Percentiles rank a stretch among this genome's conserved stretches.
phyloP scores from a whole-genome alignment of 164 flowering plant species.

The Aristolochia contorta region DNA sequence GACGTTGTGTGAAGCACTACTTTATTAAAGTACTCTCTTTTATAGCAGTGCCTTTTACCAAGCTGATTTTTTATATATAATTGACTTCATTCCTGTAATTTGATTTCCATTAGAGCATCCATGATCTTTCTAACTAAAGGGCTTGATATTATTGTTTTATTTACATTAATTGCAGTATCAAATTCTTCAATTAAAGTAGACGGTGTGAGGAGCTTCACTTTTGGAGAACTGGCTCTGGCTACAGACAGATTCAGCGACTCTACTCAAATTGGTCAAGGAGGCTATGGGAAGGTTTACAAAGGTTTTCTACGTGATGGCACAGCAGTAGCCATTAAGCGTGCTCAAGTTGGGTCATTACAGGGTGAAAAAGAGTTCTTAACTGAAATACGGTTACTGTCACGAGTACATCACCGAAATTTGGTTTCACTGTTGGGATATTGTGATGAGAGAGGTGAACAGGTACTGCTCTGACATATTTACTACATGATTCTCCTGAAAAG shows the following conservation, averaged over 20 bases:
- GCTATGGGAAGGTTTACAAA: conserved; percentile 66
- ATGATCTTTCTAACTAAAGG: not conserved
- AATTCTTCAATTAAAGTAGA: conserved; percentile 42
- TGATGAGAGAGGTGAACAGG: conserved; percentile 71
- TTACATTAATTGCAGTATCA: conserved; percentile 30
- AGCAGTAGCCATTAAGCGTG: conserved; percentile 70
- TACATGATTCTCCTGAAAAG: not conserved
- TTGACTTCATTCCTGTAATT: not conserved
- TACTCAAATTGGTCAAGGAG: conserved; percentile 60
- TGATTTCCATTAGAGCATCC: not conserved
- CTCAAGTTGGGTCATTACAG: conserved; percentile 58
- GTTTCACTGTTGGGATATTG: conserved; percentile 66
- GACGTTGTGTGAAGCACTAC: too few relatives aligned
- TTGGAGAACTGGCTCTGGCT: conserved; percentile 41
- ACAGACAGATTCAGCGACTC: conserved; percentile 39
- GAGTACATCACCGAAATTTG: conserved; percentile 67
- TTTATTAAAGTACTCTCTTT: too few relatives aligned
- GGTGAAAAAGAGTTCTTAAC: conserved; percentile 62
- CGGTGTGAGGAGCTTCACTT: conserved; percentile 53
- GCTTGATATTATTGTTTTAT: not conserved
- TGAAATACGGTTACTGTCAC: conserved; percentile 58
- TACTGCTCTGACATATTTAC: conserved; percentile 7
- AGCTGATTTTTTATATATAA: not conserved
- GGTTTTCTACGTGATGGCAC: conserved; percentile 39
- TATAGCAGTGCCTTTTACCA: not conserved